Percentiles rank a stretch among this genome's conserved stretches.
phyloP scores from a whole-genome alignment of 2,329 filamentous ascomycete species.

The Fusarium foetens region DNA sequence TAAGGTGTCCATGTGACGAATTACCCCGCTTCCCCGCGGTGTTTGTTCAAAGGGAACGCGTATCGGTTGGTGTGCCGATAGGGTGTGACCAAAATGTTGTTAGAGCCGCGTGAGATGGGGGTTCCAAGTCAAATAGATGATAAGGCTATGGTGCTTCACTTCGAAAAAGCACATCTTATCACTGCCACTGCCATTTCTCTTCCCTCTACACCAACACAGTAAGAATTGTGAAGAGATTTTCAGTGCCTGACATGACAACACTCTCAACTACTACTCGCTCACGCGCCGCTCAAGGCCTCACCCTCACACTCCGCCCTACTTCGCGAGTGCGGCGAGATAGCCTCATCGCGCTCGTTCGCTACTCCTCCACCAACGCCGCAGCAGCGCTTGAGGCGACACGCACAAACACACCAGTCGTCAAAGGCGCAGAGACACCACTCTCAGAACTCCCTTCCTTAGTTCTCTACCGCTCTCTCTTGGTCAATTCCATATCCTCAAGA shows the following conservation, averaged over 20 bases:
- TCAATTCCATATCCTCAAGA: constrained; percentile 60
- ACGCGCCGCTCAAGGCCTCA: constrained; percentile 22
- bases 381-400: constrained; percentile 23
- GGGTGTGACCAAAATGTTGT: constrained; percentile 1
- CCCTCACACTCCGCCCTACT: constrained; percentile 2
- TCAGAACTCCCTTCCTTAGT: constrained; percentile 48
- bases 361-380: constrained; percentile 15
- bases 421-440: constrained; percentile 33
- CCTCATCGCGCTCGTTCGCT: constrained; percentile 2
- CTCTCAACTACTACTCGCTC: constrained; percentile 24
- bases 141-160: constrained; percentile 14
- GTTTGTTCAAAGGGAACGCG: neutral
- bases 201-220: neutral
- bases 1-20: constrained; percentile 23
- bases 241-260: constrained; percentile 24
- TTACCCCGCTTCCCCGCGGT: constrained; percentile 36
- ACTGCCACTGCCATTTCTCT: neutral
- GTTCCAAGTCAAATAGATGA: constrained; percentile 18
- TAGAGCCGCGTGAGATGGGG: neutral
- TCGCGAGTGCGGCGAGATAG: constrained; percentile 8
- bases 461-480: constrained; percentile 54
- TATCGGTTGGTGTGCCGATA: constrained; percentile 31
- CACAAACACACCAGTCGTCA: neutral
- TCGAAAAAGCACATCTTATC: neutral
- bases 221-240: neutral